phyloP scores from a whole-genome alignment of 1,139 yeast genomes.

The Taphrina wiesneri region DNA sequence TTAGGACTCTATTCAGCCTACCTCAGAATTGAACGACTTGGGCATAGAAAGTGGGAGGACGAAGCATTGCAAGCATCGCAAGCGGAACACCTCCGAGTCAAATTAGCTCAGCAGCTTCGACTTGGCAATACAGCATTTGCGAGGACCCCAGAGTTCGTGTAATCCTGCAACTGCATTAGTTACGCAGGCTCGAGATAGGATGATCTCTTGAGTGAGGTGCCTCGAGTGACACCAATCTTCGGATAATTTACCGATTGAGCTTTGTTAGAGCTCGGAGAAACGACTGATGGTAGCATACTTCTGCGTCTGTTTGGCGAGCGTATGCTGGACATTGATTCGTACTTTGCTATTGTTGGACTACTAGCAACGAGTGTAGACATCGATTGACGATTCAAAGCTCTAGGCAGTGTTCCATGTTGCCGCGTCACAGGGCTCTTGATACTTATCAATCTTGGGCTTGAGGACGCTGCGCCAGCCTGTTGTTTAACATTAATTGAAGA shows the following conservation, averaged over 20 bases:
- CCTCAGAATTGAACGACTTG: too few relatives aligned
- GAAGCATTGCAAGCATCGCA: too few relatives aligned
- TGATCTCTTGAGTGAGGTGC: neutral
- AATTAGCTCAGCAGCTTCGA: neutral
- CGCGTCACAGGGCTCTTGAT: neutral
- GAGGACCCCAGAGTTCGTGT: neutral
- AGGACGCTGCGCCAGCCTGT: neutral
- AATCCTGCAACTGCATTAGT: neutral
- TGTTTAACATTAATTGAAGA: neutral
- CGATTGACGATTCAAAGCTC: neutral
- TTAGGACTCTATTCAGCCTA: too few relatives aligned
- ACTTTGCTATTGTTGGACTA: neutral
- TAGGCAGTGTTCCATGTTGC: neutral
- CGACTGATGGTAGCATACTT: conserved; percentile 3
- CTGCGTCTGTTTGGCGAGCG: neutral
- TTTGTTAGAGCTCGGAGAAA: neutral
- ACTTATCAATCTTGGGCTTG: neutral
- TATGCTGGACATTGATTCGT: neutral
- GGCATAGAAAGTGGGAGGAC: too few relatives aligned
- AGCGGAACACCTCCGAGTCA: too few relatives aligned
- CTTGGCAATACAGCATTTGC: too few relatives aligned
- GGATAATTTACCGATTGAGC: neutral
- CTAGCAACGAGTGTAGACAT: neutral
- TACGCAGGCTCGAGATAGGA: neutral
- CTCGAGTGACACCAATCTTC: neutral